phyloP scores from a whole-genome alignment of 495 filamentous ascomycete species.

The Hyaloscypha finlandica region DNA sequence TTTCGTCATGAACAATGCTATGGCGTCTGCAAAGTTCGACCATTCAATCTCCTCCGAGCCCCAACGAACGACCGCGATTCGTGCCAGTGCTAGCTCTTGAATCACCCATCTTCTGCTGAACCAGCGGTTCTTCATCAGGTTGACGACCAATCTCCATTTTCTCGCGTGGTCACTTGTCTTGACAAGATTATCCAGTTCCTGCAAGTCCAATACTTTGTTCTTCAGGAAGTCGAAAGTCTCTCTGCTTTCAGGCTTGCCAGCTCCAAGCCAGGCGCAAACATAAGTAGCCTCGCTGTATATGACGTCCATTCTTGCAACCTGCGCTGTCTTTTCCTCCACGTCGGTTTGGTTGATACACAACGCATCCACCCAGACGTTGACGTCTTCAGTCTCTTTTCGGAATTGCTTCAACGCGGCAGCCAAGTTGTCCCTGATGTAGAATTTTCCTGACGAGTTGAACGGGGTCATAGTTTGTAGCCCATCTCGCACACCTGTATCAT shows the following conservation, averaged over 20 bases:
- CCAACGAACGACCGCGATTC: slow-evolving; percentile 33
- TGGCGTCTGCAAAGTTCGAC: slow-evolving; percentile 37
- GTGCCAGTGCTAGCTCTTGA: slow-evolving; percentile 42
- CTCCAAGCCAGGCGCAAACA: slow-evolving; percentile 37
- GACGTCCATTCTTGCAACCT: slow-evolving; percentile 29
- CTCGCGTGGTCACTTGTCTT: slow-evolving; percentile 12
- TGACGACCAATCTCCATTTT: slow-evolving; percentile 33
- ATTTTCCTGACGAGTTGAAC: not conserved
- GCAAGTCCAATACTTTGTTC: slow-evolving; percentile 17
- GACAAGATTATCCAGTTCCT: slow-evolving; percentile 28
- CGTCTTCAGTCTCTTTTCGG: slow-evolving; percentile 9
- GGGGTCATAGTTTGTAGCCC: not conserved
- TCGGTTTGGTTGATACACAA: slow-evolving; percentile 12
- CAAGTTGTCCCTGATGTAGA: slow-evolving; percentile 11
- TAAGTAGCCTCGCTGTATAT: slow-evolving; percentile 32
- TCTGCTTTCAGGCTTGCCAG: slow-evolving; percentile 7
- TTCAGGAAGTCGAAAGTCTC: slow-evolving; percentile 24
- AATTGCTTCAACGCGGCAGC: slow-evolving; percentile 10
- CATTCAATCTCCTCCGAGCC: slow-evolving; percentile 33
- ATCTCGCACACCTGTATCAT: slow-evolving; percentile 2
- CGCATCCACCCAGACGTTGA: slow-evolving; percentile 14
- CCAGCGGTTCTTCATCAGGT: slow-evolving; percentile 37
- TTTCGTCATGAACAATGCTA: slow-evolving; percentile 22
- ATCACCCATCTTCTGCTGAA: slow-evolving; percentile 41
- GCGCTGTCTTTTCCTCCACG: slow-evolving; percentile 17